Evolutionary conservation across 495 filamentous ascomycete species (phyloP), one percentile per base, ranked within the genome.

Genomic region (Pyrenopolyporus hunteri): DNA sequence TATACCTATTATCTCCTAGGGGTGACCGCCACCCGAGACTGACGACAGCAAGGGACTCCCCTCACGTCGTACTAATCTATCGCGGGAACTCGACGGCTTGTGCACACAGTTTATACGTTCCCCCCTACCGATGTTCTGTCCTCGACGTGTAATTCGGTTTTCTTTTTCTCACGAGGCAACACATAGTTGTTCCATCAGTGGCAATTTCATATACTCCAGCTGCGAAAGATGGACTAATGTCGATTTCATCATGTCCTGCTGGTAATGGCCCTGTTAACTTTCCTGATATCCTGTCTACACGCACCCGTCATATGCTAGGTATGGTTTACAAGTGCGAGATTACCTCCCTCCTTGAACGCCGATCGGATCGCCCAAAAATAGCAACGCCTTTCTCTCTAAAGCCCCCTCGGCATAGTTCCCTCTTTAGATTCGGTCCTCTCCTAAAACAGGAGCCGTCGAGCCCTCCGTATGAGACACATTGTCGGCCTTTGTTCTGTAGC

Each of bases 401-500:
- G n/a, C n/a, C n/a, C n/a, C n/a, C 22, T 42, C 57, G 32, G 29
- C 31, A 16, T 32, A 26, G 10, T 19, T n/a, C 10, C 10, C 35
- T 13, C 32, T 16, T 58, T 31, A 65, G 19, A 65, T 39, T 9
- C 44, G 25, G 1, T 36, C 45, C 0, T 28, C 39, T 23, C 10
- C 32, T 23, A 49, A 35, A 20, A 10, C 48, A 8, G 31, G 29
- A n/a, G 47, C 55, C 32, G 42, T 48, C 20, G 69, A 67, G 23
- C 57, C 46, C 13, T 63, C 63, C 0, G 52, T 47, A 16, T 50
- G 59, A 10, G 57, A 56, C 8, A 43, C 32, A 9, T 59, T 32
- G 1, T 60, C 57, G 5, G 39, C 47, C 37, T 71, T 67, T 2
- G 61, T 43, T 20, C 69, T 49, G 17, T 59, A 63, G 29, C 69